These are phyloP conservation scores for Diaporthe destruens DNA, from an alignment of 2,329 filamentous ascomycete species.

Conservation along the genomic window DNA sequence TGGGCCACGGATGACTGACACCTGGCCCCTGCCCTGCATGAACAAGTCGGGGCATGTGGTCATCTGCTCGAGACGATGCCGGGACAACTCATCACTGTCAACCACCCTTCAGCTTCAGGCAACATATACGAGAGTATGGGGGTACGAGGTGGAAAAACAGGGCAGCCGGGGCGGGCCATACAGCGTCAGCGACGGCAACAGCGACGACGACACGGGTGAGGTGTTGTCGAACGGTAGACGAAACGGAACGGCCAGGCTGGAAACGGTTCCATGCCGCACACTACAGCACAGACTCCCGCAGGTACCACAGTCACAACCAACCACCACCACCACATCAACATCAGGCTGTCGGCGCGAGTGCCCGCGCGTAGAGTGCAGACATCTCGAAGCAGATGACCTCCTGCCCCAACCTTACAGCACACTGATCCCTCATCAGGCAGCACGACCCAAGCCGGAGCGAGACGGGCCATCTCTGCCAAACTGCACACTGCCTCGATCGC, in stretches of 20 bases:
- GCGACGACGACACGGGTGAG: no score
- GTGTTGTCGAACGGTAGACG: not conserved
- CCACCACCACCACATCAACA: not conserved
- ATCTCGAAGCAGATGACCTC: slow-evolving; percentile 22
- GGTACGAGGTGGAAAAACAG: not conserved
- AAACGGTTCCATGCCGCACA: slow-evolving; percentile 25
- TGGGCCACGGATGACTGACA: slow-evolving; percentile 36
- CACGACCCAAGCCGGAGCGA: not conserved
- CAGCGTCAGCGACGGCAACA: not conserved
- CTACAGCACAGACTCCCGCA: not conserved
- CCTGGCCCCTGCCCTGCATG: slow-evolving; percentile 38
- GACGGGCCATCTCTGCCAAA: not conserved
- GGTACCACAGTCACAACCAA: not conserved
- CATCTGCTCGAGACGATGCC: slow-evolving; percentile 36
- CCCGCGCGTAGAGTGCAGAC: not conserved
- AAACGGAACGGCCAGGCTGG: not conserved
- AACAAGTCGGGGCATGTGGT: slow-evolving; percentile 31
- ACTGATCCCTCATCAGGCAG: not conserved
- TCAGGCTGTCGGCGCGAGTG: slow-evolving; percentile 3
- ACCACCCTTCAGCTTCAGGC: slow-evolving; percentile 28
- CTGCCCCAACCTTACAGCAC: not conserved
- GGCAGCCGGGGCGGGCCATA: not conserved
- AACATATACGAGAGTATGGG: not conserved
- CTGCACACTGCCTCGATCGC: not conserved
- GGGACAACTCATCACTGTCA: slow-evolving; percentile 41